A percentile compares a stretch with the other conserved stretches of the same genome.
Conservation (phyloP, 495 filamentous ascomycete genomes). For the Hypoxylon cercidicola region DNA sequence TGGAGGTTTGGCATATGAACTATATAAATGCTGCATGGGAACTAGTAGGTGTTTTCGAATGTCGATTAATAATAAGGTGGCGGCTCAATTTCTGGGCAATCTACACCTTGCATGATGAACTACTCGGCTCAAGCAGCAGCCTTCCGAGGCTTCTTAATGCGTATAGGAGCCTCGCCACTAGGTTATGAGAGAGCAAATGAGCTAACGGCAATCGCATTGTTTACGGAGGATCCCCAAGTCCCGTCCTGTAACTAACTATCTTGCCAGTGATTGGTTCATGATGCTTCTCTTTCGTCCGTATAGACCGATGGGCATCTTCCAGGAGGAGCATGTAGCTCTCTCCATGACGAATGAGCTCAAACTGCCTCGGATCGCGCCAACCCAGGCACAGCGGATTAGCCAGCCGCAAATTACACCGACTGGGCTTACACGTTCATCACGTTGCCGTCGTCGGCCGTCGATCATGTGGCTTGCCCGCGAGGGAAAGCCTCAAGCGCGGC, state of each 20-base stretch:
- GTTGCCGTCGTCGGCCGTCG: background rate
- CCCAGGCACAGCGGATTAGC: background rate
- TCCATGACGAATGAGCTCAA: conserved; percentile 24
- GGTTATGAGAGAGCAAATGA: conserved; percentile 5
- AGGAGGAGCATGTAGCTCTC: background rate
- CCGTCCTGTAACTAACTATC: conserved; percentile 1
- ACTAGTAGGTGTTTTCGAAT: background rate
- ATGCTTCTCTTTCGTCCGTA: background rate
- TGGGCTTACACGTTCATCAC: background rate
- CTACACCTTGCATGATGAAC: conserved; percentile 10
- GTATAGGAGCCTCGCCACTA: conserved; percentile 8
- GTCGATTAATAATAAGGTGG: conserved; percentile 22
- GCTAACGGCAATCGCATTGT: background rate
- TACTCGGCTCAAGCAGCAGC: conserved; percentile 3
- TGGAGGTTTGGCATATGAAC: conserved; percentile 10
- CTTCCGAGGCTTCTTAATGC: background rate
- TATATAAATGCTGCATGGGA: conserved; percentile 5
- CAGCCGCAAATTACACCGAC: background rate
- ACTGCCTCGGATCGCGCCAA: conserved; percentile 16
- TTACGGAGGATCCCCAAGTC: background rate
- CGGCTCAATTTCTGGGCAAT: conserved; percentile 36
- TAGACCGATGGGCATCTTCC: background rate
- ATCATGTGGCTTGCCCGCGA: conserved; percentile 18
- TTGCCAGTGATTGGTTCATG: background rate
- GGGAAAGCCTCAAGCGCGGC: conserved; percentile 19